Conservation (phyloP, 2,329 filamentous ascomycete genomes). For the Hymenoscyphus occultus region DNA sequence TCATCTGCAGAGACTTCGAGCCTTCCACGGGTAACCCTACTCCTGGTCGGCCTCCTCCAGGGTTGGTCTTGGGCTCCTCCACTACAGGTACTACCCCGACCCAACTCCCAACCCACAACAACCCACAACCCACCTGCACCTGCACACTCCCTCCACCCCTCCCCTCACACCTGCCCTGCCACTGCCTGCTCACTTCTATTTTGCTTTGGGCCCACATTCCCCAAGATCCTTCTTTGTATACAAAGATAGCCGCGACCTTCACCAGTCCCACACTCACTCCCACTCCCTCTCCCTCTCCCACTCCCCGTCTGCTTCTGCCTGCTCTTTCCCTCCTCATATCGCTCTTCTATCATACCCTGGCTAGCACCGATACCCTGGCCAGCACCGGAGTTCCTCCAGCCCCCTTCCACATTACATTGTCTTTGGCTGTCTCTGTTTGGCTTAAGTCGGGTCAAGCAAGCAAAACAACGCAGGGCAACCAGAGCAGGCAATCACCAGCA, state of each 20-base stretch:
- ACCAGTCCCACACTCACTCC: neutral
- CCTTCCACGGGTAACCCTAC: constrained; percentile 2
- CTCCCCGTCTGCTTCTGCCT: neutral
- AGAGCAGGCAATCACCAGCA: neutral
- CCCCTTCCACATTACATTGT: constrained; percentile 25
- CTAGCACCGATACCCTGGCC: constrained; percentile 19
- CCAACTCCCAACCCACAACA: neutral
- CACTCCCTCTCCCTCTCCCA: too few species aligned
- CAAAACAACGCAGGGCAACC: neutral
- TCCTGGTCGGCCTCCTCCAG: neutral
- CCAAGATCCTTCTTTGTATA: neutral
- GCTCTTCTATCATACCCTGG: constrained; percentile 4
- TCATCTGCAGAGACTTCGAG: neutral
- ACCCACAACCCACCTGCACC: neutral
- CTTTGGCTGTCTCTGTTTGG: constrained; percentile 9
- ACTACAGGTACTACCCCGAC: constrained; percentile 4
- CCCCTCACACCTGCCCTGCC: neutral
- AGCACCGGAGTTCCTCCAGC: constrained; percentile 14
- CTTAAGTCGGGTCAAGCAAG: constrained; percentile 7
- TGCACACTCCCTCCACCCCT: too few species aligned
- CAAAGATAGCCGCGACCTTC: constrained; percentile 7
- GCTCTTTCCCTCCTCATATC: neutral
- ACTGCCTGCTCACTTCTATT: neutral
- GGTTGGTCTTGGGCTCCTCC: neutral
- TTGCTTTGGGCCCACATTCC: neutral